Percentiles rank a stretch among this genome's conserved stretches.
Conservation (phyloP, 2,329 filamentous ascomycete species). For the Arthrobotrys musiformis region DNA sequence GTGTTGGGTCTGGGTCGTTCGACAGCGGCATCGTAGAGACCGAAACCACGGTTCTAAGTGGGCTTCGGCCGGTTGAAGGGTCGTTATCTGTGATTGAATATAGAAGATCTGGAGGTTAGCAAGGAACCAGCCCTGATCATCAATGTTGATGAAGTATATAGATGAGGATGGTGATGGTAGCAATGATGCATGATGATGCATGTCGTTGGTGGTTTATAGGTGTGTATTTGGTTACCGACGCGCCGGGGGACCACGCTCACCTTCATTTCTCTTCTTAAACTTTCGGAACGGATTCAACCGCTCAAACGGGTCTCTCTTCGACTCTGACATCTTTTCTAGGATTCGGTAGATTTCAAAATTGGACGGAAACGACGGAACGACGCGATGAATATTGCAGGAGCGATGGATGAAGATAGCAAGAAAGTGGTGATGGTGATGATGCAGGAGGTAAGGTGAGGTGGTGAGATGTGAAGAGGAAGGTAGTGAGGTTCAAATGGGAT, state of each 20-base stretch:
- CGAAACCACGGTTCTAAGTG: neutral
- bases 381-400: neutral
- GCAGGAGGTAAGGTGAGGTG: neutral
- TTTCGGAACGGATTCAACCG: constrained; percentile 20
- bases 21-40: neutral
- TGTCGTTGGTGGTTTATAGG: neutral
- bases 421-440: neutral
- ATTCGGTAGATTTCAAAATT: neutral
- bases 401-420: neutral
- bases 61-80: no score
- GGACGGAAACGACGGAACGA: neutral
- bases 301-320: constrained; percentile 26
- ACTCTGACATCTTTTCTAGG: constrained; percentile 9
- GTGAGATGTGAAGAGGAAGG: no score
- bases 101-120: no score
- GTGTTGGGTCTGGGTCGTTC: neutral
- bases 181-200: neutral
- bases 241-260: neutral
- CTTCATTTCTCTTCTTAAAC: neutral
- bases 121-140: no score
- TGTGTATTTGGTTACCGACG: neutral
- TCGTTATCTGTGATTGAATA: neutral
- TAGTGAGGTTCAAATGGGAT: no score
- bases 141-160: no score
- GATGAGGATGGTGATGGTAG: neutral